Base-by-base conservation (phyloP, 2,329 filamentous ascomycete species). In the Scopulariopsis brevicaulis region DNA sequence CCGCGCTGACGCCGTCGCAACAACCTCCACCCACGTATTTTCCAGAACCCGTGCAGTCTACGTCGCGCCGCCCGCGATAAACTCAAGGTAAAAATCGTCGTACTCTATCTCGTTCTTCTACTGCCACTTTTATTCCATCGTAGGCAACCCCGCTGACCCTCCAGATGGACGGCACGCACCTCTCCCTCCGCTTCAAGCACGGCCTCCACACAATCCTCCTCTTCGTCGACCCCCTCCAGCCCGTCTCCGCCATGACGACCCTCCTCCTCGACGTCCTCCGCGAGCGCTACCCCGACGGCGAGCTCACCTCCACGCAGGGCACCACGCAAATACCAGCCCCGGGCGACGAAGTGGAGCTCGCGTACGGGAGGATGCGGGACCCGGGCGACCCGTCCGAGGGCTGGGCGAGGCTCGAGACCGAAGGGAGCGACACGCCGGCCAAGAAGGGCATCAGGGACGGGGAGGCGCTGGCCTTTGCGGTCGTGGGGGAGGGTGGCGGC, bases 141-240 rank as follows among this genome's bases (percentile, higher is more conserved):
- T 40, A 14, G 11, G 34, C 34, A 46, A 12, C n/a, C 22, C 46
- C 46, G 18, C 20, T 18, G 12, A 48, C 43, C 43, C 46, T 11
- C 35, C 18, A 67, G 43, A 63, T 73, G 22, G 70, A 73, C 60
- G 77, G 82, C 52, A 72, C 77, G n/a, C 74, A 79, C 63, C 76
- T 82, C 64, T 89, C 86, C 11, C 73, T 92, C 58, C 80, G 85
- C 60, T 84, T 92, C 73, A 90, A 90, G 70, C 80, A 87, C 68
- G 84, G 86, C 66, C 82, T 83, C 59, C 81, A 84, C 64, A 91
- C 86, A 4, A 76, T 90, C 62, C 82, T 88, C 64, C 75, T 91
- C 59, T 84, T 87, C 61, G 77, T 86, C 53, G 78, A 83, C 46
- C 73, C 83, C 5, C 72, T 78, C 15, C 77, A 78, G 46, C 70